Conservation (phyloP, 2,329 filamentous ascomycete genomes). For the Nothophaeocryptopus gaeumannii region DNA sequence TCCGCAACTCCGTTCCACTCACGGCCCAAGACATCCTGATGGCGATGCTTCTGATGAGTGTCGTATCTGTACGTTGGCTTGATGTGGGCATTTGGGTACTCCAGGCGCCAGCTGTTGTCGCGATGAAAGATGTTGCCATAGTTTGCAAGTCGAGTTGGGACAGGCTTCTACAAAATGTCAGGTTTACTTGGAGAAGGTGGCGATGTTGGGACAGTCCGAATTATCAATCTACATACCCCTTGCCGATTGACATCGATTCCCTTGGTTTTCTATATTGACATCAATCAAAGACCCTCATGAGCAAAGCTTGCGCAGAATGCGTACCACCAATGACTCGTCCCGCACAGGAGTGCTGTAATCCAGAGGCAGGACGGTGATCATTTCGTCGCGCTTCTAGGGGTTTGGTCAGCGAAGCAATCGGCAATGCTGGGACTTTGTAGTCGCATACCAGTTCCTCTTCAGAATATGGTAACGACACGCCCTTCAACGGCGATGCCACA, state of each 20-base stretch:
- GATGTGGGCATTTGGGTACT: conserved; percentile 7
- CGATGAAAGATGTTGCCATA: conserved; percentile 7
- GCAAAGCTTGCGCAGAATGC: conserved; percentile 6
- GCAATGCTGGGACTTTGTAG: too few species aligned
- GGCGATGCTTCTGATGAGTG: conserved; percentile 2
- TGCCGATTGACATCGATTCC: background rate
- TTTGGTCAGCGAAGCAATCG: too few species aligned
- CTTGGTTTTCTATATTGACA: background rate
- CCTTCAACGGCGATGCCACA: too few species aligned
- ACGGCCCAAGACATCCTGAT: conserved; percentile 8
- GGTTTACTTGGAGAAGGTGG: background rate
- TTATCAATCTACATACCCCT: conserved; percentile 6
- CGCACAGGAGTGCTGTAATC: too few species aligned
- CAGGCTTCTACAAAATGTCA: background rate
- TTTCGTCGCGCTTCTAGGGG: too few species aligned
- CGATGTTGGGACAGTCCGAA: too few species aligned
- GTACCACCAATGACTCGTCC: conserved; percentile 2
- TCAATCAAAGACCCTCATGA: conserved; percentile 2
- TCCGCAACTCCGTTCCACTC: conserved; percentile 2
- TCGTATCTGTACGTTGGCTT: conserved; percentile 4
- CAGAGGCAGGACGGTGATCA: too few species aligned
- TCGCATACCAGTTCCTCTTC: too few species aligned
- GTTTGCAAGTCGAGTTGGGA: conserved; percentile 4
- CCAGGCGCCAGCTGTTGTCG: conserved; percentile 1
- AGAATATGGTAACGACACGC: too few species aligned